Evolutionary conservation across 1,284 basidiomycete genomes (phyloP).

Genomic region (Sporisorium exsertum): DNA sequence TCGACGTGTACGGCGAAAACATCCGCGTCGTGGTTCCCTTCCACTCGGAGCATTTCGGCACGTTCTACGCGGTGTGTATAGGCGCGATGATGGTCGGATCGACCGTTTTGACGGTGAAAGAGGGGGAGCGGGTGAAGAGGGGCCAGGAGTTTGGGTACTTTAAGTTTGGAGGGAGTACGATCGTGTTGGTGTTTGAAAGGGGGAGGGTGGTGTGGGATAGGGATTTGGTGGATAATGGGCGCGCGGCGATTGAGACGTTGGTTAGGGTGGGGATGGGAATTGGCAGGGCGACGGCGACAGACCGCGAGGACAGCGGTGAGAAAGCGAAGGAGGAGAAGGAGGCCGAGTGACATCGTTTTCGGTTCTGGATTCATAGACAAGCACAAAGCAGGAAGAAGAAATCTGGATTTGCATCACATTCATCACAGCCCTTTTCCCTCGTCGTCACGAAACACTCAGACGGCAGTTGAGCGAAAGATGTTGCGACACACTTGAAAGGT

Average conservation of each 20-base stretch:
- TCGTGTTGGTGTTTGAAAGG: constrained; percentile 74
- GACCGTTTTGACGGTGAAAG: constrained; percentile 84
- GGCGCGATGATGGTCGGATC: constrained; percentile 74
- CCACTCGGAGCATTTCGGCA: constrained; percentile 62
- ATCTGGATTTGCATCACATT: no score
- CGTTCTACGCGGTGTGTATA: constrained; percentile 61
- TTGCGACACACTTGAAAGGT: no score
- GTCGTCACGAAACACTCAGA: no score
- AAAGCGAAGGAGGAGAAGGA: background rate
- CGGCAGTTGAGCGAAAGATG: no score
- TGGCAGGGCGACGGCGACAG: constrained; percentile 23
- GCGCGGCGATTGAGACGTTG: constrained; percentile 77
- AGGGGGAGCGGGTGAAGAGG: constrained; percentile 81
- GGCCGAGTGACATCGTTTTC: no score
- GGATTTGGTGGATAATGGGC: constrained; percentile 82
- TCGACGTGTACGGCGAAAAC: constrained; percentile 97
- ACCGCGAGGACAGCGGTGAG: background rate
- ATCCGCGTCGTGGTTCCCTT: constrained; percentile 72
- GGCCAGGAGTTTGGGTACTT: constrained; percentile 85
- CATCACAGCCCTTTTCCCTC: no score
- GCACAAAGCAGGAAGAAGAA: no score
- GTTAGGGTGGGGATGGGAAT: constrained; percentile 74
- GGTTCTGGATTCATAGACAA: no score
- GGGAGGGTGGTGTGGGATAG: constrained; percentile 87
- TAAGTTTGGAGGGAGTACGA: constrained; percentile 68